Conservation (phyloP, 768 basidiomycete genomes). For the Candolleomyces efflorescens region DNA sequence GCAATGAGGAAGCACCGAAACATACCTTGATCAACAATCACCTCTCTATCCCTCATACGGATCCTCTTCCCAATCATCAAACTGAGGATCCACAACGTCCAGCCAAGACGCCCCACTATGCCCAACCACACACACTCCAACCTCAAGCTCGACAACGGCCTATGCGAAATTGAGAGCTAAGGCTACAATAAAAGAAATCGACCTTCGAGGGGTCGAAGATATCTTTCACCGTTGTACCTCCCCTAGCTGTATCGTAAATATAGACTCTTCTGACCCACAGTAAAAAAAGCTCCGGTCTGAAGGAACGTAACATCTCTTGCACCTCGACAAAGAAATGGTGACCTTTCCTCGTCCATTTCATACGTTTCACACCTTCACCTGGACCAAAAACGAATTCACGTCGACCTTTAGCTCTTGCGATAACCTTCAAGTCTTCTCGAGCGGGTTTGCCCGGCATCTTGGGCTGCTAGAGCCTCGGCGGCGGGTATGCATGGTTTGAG, state of each 20-base stretch:
- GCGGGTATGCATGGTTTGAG: constrained; percentile 25
- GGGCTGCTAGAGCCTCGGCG: constrained; percentile 29
- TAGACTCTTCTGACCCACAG: constrained; percentile 96
- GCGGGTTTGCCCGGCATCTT: constrained; percentile 74
- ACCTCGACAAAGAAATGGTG: constrained; percentile 40
- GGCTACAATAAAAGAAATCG: constrained; percentile 94
- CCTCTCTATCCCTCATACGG: constrained; percentile 91
- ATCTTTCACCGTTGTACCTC: constrained; percentile 78
- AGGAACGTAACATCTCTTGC: constrained; percentile 87
- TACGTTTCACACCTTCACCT: constrained; percentile 71
- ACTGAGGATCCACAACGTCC: constrained; percentile 91
- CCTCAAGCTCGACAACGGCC: constrained; percentile 69
- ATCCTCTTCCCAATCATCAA: constrained; percentile 91
- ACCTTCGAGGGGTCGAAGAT: constrained; percentile 88
- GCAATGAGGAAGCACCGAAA: neutral
- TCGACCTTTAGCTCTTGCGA: constrained; percentile 70
- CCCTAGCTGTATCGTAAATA: constrained; percentile 91
- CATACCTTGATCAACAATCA: constrained; percentile 87
- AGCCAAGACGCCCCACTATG: constrained; percentile 83
- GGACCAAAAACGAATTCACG: constrained; percentile 73
- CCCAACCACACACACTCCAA: constrained; percentile 81
- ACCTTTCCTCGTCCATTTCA: constrained; percentile 88
- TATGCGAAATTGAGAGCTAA: constrained; percentile 82
- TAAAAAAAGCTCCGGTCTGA: constrained; percentile 92
- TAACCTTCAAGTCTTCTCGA: constrained; percentile 90